phyloP scores from a whole-genome alignment of 1,139 yeast genomes.

The Pichia sp. region DNA sequence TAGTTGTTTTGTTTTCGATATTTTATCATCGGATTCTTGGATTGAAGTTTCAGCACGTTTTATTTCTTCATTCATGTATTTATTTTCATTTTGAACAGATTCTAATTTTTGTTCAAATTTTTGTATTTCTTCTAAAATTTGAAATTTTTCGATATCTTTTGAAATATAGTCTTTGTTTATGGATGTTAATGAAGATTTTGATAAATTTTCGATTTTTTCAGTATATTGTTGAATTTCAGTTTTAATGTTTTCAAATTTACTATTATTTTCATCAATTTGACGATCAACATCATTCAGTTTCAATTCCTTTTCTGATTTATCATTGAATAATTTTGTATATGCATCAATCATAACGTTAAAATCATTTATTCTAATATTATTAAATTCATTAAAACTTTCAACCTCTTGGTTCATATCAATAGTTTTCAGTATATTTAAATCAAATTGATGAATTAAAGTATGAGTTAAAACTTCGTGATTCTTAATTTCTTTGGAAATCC shows the following conservation, averaged over 20 bases:
- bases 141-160: slow-evolving; percentile 30
- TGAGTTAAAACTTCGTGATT: slow-evolving; percentile 38
- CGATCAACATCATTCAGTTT: slow-evolving; percentile 17
- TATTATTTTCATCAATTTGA: slow-evolving; percentile 15
- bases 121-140: slow-evolving; percentile 36
- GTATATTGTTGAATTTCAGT: slow-evolving; percentile 20
- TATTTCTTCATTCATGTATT: slow-evolving; percentile 62
- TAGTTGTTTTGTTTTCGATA: slow-evolving; percentile 7
- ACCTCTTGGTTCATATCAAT: slow-evolving; percentile 29
- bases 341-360: slow-evolving; percentile 18
- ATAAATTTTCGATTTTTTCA: not conserved
- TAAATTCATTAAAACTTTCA: slow-evolving; percentile 29
- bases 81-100: slow-evolving; percentile 45
- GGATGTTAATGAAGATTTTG: not conserved
- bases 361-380: slow-evolving; percentile 27
- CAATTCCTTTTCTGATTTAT: slow-evolving; percentile 28
- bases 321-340: slow-evolving; percentile 20
- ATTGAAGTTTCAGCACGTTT: slow-evolving; percentile 53
- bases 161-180: slow-evolving; percentile 26
- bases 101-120: slow-evolving; percentile 36
- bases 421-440: slow-evolving; percentile 23
- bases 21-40: slow-evolving; percentile 36
- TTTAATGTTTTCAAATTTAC: slow-evolving; percentile 24
- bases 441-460: slow-evolving; percentile 39
- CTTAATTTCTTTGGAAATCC: slow-evolving; percentile 41